Base-by-base conservation (phyloP, 2,329 filamentous ascomycete genomes). In the Fulvia fulva region DNA sequence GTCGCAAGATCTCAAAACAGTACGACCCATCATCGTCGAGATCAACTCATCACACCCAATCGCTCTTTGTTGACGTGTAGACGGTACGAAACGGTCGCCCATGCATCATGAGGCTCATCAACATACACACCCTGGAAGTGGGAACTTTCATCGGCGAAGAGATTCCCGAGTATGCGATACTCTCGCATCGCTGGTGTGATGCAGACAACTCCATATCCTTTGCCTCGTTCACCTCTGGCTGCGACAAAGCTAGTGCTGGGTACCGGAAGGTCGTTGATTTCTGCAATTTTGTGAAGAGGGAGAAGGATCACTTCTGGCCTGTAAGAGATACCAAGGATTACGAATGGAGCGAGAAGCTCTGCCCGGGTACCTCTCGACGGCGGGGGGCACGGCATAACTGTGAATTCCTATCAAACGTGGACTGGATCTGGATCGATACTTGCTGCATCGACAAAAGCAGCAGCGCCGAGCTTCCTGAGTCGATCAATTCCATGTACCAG, bases 21-120 rank as follows among this genome's bases (percentile, higher is more conserved):
- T n/a, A n/a, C n/a, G n/a, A n/a, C n/a, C n/a, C n/a, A n/a, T n/a
- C n/a, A n/a, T n/a, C n/a, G n/a, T n/a, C n/a, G n/a, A n/a, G n/a
- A n/a, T n/a, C n/a, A n/a, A n/a, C n/a, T n/a, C n/a, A n/a, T n/a
- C n/a, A n/a, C n/a, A n/a, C n/a, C n/a, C n/a, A n/a, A n/a, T n/a
- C n/a, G n/a, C n/a, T n/a, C n/a, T n/a, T n/a, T n/a, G n/a, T n/a
- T n/a, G n/a, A n/a, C n/a, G n/a, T n/a, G n/a, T n/a, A n/a, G n/a
- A n/a, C n/a, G n/a, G n/a, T n/a, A n/a, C n/a, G n/a, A n/a, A n/a
- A n/a, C n/a, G n/a, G n/a, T n/a, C n/a, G n/a, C n/a, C n/a, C n/a
- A n/a, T n/a, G n/a, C n/a, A 49, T 49, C 37, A 68, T 68, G 67
- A 66, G 66, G 1, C 57, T 67, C 11, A 54, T 68, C 28, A 59